Evolutionary conservation across 2,329 filamentous ascomycete genomes (phyloP).

Genomic region (Alternaria conjuncta): DNA sequence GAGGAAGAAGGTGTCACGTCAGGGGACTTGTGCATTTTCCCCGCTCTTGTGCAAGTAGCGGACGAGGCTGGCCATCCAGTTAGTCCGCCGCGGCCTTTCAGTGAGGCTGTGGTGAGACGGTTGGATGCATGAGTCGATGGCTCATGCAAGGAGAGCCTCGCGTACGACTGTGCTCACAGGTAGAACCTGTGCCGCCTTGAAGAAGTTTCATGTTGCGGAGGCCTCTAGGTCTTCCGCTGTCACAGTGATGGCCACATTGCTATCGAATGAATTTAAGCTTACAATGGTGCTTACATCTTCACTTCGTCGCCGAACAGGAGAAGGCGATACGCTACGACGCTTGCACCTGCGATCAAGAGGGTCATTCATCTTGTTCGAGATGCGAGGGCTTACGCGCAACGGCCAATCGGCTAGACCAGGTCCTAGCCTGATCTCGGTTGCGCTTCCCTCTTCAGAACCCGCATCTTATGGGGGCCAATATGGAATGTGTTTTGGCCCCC

Average conservation of each 20-base stretch:
- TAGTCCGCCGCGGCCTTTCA: constrained; percentile 37
- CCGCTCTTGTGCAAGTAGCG: constrained; percentile 41
- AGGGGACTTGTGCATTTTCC: constrained; percentile 44
- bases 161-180: background rate
- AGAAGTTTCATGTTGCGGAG: background rate
- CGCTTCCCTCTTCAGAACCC: background rate
- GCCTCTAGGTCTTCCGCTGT: too few relatives aligned
- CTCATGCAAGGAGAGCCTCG: background rate
- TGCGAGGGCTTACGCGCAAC: background rate
- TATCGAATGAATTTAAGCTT: background rate
- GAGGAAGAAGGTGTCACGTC: constrained; percentile 26
- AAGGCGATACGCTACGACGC: background rate
- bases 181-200: background rate
- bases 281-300: background rate
- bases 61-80: constrained; percentile 39
- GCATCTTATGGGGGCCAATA: background rate
- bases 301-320: background rate
- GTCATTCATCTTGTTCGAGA: background rate
- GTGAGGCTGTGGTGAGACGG: constrained; percentile 34
- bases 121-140: constrained; percentile 26
- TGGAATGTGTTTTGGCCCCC: constrained; percentile 9
- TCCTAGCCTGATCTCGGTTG: background rate
- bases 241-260: background rate
- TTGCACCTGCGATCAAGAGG: background rate
- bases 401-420: too few relatives aligned